Percentiles rank a stretch among this genome's conserved stretches.
Evolutionary conservation across 805 yeast species (phyloP).

Genomic region (Debaryomyces castellii): DNA sequence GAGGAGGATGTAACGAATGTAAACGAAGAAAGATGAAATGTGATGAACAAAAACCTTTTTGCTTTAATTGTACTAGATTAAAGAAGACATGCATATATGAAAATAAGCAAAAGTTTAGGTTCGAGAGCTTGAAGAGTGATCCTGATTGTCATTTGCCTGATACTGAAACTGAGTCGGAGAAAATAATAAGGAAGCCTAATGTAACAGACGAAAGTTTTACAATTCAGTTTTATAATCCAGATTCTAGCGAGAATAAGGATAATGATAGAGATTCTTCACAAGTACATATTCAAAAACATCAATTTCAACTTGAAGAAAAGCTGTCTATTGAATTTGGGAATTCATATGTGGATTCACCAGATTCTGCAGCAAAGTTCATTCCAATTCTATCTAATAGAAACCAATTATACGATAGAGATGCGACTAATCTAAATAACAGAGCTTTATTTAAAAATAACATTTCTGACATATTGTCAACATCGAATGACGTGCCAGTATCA

Average conservation of each 20-base stretch:
- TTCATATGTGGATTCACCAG: neutral
- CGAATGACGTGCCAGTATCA: neutral
- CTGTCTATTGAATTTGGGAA: neutral
- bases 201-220: neutral
- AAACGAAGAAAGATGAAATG: constrained; percentile 45
- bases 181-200: no score
- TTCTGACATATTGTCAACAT: neutral
- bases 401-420: neutral
- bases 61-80: constrained; percentile 36
- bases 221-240: constrained; percentile 4
- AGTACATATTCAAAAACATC: neutral
- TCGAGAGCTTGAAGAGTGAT: constrained; percentile 6
- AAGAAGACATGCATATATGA: constrained; percentile 31
- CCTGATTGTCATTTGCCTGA: neutral
- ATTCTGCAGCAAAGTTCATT: neutral
- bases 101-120: constrained; percentile 11
- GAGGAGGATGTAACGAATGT: constrained; percentile 44
- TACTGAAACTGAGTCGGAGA: neutral
- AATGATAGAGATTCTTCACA: neutral
- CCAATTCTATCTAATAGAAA: neutral
- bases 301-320: neutral
- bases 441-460: neutral
- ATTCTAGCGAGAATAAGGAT: neutral
- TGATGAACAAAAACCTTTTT: constrained; percentile 38
- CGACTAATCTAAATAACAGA: neutral